Percentiles rank a stretch among this genome's conserved stretches.
Evolutionary conservation across 495 filamentous ascomycete genomes (phyloP).

Genomic region (Articulospora tetracladia): DNA sequence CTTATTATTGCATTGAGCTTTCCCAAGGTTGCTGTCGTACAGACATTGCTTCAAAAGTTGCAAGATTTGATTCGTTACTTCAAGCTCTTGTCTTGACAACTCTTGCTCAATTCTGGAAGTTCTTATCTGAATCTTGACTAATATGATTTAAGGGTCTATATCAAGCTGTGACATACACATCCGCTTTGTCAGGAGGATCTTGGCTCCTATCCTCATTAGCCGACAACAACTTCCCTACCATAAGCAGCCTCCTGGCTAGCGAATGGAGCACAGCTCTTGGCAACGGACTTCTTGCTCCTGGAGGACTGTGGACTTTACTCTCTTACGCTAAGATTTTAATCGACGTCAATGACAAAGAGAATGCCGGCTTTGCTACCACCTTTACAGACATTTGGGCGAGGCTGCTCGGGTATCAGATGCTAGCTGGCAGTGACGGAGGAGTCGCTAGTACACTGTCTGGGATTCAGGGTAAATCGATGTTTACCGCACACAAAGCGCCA

Average conservation of each 20-base stretch:
- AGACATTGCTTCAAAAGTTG: too few species aligned
- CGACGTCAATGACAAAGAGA: constrained; percentile 9
- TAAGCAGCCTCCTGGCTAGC: neutral
- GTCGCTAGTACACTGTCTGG: constrained; percentile 9
- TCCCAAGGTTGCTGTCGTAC: too few species aligned
- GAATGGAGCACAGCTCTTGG: neutral
- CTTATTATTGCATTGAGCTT: too few species aligned
- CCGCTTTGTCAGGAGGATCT: constrained; percentile 12
- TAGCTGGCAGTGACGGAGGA: constrained; percentile 7
- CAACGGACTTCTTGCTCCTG: neutral
- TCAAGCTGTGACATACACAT: constrained; percentile 6
- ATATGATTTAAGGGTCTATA: constrained; percentile 7
- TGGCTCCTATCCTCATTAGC: constrained; percentile 9
- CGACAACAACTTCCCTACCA: constrained; percentile 8
- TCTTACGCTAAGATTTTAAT: neutral
- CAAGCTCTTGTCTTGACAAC: too few species aligned
- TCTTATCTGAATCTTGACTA: neutral
- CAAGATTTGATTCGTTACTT: too few species aligned
- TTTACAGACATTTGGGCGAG: constrained; percentile 8
- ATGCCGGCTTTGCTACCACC: constrained; percentile 9
- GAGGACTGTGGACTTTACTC: neutral
- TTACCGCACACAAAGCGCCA: constrained; percentile 12
- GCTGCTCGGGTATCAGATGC: constrained; percentile 10
- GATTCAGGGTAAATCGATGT: constrained; percentile 4
- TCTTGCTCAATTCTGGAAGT: too few species aligned